Evolutionary conservation across 306 rosid genomes (phyloP), one percentile per base, ranked within the genome.

Genomic region (Fagus sylvatica): DNA sequence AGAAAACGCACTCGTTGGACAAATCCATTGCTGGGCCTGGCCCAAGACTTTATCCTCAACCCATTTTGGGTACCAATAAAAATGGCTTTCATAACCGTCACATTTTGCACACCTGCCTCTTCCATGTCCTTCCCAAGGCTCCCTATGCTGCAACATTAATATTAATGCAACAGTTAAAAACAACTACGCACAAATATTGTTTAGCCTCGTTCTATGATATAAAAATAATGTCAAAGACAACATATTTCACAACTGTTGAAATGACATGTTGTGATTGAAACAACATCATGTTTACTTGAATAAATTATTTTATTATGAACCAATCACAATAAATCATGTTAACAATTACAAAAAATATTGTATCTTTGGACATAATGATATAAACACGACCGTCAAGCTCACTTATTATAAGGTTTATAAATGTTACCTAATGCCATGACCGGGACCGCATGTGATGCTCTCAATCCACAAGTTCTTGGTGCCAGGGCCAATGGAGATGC

Each of bases 1-100:
- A 71, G 74, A 77, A 87, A 89, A 66, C 77, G 77, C 4, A 87
- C 76, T 33, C 78, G 56, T 17, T 42, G 57, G 28, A 74, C 91
- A 84, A 82, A 91, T 34, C 90, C 91, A 5, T 10, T 59, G 72
- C 87, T 87, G 1, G 90, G 87, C 12, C 89, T 85, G 0, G 84
- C 91, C 96, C 93, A 88, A 1, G 93, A 77, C 74, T 91, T 91
- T n/a, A 89, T 89, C 16, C 55, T 91, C 76, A n/a, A 88, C 0
- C 92, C 93, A 48, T 89, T 89, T 60, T 78, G 86, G 6, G 91
- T 86, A 5, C 81, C 78, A 0, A 54, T 61, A 46, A 89, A 84
- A 4, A 74, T 71, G 4, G 73, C 68, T 0, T 64, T 64, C 76
- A 42, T 84, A 0, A 89, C 89, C 2, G 93, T 89, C 57, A 91